phyloP scores from a whole-genome alignment of 1,284 basidiomycete genomes.

The Malassezia dermatis region DNA sequence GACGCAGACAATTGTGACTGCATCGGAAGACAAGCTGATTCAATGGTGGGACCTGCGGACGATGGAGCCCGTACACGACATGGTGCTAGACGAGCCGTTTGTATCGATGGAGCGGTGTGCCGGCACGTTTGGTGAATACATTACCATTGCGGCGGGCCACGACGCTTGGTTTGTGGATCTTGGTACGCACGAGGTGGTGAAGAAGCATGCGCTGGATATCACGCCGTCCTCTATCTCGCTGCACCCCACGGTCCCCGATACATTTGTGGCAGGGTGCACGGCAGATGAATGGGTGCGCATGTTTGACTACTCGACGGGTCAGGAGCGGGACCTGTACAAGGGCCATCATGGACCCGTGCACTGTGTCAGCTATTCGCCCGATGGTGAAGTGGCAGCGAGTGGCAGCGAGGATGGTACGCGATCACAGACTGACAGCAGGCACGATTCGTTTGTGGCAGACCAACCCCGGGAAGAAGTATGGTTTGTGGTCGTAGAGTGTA shows the following conservation, averaged over 20 bases:
- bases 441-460: slow-evolving; percentile 18
- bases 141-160: slow-evolving; percentile 82
- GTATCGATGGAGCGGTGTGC: slow-evolving; percentile 73
- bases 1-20: slow-evolving; percentile 62
- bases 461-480: slow-evolving; percentile 11
- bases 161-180: slow-evolving; percentile 68
- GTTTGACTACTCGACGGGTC: slow-evolving; percentile 72
- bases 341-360: slow-evolving; percentile 97
- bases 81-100: slow-evolving; percentile 69
- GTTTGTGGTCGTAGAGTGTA: slow-evolving; percentile 12
- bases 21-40: slow-evolving; percentile 79
- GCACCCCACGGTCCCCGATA: slow-evolving; percentile 74
- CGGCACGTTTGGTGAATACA: slow-evolving; percentile 67
- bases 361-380: slow-evolving; percentile 83
- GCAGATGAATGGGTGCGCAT: slow-evolving; percentile 93
- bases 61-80: slow-evolving; percentile 59
- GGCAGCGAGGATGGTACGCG: slow-evolving; percentile 69
- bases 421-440: neutral
- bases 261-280: slow-evolving; percentile 82
- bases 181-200: slow-evolving; percentile 27
- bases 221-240: slow-evolving; percentile 81
- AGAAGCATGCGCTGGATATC: slow-evolving; percentile 25
- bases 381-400: slow-evolving; percentile 95
- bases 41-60: slow-evolving; percentile 95
- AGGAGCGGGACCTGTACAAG: slow-evolving; percentile 81